Evolutionary conservation across 257 asterid genomes (phyloP), one percentile per base, ranked within the genome.

Genomic region (Solanum dulcamara): DNA sequence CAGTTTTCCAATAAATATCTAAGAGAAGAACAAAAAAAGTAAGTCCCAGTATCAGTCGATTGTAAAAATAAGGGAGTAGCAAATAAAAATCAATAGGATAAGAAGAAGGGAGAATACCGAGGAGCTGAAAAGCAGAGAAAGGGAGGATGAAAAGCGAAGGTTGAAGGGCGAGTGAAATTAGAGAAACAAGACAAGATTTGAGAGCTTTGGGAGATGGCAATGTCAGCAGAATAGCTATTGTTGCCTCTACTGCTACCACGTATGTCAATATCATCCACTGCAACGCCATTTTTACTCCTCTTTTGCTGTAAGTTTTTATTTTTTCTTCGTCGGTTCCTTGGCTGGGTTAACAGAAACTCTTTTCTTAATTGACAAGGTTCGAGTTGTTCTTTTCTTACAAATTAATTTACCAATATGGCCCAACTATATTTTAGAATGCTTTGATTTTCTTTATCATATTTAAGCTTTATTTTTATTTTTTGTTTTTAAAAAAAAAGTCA

Each of bases 1-100:
- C 98, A 64, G 91, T 92, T 89, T 95, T 95, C 98, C 98, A 95
- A 87, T 94, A 95, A 28, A 94, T 93, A 91, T 95, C 98, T 95
- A 83, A 10, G 84, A 48, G 64, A 37, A 83, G n/a, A 38, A 6
- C 6, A 11, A 72, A n/a, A 35, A 2, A 59, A 59, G 10, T 24
- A 24, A 71, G 40, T 26, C 44, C 71, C 60, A 30, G 13, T 62
- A 62, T 26, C 71, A 62, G 12, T 7, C 7, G 6, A 28, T 5
- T 24, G 7, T 11, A 24, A 59, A 26, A 59, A 59, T 59, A 59
- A 59, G 14, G 7, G 2, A n/a, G 33, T 59, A 59, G 17, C 33
- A 59, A 59, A 59, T 3, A 59, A 10, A 59, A 59, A 59, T 10
- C 30, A 57, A 57, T 0, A 53, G 10, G 26, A 57, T 3, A 24